Evolutionary conservation across 108 stramenopile genomes (phyloP).

Genomic region (Nitzschia sp.): DNA sequence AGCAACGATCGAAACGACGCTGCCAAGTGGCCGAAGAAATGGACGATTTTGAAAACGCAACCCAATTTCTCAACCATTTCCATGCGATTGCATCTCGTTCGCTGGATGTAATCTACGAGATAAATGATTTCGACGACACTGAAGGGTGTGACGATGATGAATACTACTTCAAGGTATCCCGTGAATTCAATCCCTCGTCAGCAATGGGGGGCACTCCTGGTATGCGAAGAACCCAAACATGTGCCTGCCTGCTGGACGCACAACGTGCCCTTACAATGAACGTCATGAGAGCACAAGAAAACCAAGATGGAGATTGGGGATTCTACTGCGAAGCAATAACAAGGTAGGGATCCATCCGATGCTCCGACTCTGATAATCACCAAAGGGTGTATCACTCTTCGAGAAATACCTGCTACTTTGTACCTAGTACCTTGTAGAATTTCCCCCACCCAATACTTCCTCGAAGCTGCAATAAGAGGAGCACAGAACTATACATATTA

Average conservation of each 20-base stretch:
- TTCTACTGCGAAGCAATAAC: neutral
- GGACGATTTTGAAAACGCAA: conserved; percentile 13
- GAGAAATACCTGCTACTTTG: too few relatives aligned
- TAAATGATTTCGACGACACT: neutral
- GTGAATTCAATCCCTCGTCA: neutral
- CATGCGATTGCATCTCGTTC: conserved; percentile 12
- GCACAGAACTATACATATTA: too few relatives aligned
- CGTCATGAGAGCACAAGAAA: neutral
- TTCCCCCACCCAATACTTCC: too few relatives aligned
- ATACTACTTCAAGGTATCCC: neutral
- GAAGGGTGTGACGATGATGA: neutral
- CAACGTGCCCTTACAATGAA: neutral
- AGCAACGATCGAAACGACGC: too few relatives aligned
- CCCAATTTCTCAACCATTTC: conserved; percentile 10
- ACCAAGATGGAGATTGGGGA: conserved; percentile 3
- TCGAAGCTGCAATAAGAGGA: too few relatives aligned
- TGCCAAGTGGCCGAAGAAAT: too few relatives aligned
- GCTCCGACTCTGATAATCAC: too few relatives aligned
- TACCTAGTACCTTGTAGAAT: too few relatives aligned
- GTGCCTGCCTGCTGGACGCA: conserved; percentile 1
- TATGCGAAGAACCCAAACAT: conserved; percentile 13
- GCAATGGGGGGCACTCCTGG: neutral
- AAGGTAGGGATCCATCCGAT: too few relatives aligned
- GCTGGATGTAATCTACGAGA: conserved; percentile 7
- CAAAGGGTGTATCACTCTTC: too few relatives aligned